Percentiles rank a stretch among this genome's conserved stretches.
phyloP scores from a whole-genome alignment of 192 early-diverging fungal genomes.

The Linderina pennispora region DNA sequence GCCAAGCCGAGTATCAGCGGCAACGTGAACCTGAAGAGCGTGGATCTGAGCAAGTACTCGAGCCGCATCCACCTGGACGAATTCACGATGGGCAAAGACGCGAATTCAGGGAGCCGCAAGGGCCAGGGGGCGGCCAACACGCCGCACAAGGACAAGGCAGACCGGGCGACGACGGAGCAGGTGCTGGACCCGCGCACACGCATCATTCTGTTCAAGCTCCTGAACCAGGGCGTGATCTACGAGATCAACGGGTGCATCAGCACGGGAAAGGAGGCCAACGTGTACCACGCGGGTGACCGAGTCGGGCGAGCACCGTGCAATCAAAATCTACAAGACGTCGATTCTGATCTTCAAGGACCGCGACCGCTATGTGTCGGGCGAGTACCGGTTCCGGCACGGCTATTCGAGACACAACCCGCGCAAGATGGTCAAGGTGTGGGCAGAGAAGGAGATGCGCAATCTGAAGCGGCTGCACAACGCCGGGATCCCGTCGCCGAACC shows the following conservation, averaged over 20 bases:
- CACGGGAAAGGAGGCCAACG: conserved; percentile 99
- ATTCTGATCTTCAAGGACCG: conserved; percentile 97
- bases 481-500: conserved; percentile 87
- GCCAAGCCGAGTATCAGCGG: conserved; percentile 21
- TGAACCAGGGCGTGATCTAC: conserved; percentile 84
- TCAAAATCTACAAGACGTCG: conserved; percentile 99
- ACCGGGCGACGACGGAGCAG: conserved; percentile 94
- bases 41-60: conserved; percentile 59
- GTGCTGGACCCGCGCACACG: conserved; percentile 97
- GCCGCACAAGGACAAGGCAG: conserved; percentile 78
- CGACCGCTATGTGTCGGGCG: conserved; percentile 94
- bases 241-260: conserved; percentile 96
- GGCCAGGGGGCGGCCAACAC: conserved; percentile 19
- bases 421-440: conserved; percentile 99
- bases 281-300: conserved; percentile 94
- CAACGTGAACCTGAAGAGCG: conserved; percentile 31
- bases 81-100: conserved; percentile 11
- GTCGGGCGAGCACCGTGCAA: conserved; percentile 73
- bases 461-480: conserved; percentile 81
- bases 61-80: conserved; percentile 66
- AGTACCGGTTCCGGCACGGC: conserved; percentile 92
- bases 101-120: conserved; percentile 31
- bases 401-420: conserved; percentile 91
- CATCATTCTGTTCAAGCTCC: conserved; percentile 93
- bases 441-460: conserved; percentile 99